These are phyloP conservation scores for Phoma herbarum DNA, from an alignment of 2,329 filamentous ascomycete species.

Conservation along the genomic window DNA sequence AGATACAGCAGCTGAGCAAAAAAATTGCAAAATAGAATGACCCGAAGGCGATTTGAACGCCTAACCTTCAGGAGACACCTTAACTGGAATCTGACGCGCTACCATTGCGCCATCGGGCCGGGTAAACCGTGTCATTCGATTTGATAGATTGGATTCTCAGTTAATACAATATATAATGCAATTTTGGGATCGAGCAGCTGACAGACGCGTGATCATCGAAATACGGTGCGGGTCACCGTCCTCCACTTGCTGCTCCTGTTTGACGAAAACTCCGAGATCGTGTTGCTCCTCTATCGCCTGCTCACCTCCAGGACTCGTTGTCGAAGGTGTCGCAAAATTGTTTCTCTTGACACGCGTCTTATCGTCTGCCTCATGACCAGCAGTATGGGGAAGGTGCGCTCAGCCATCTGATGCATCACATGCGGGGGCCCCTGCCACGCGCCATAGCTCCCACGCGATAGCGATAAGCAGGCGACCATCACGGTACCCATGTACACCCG, in stretches of 20 bases:
- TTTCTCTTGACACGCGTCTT: not conserved
- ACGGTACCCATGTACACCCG: slow-evolving; percentile 8
- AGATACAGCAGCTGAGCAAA: not conserved
- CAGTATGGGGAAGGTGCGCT: slow-evolving; percentile 9
- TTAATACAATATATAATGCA: not conserved
- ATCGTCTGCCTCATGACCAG: slow-evolving; percentile 7
- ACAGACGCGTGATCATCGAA: too few relatives aligned
- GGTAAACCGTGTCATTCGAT: slow-evolving; percentile 24
- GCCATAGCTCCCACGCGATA: slow-evolving; percentile 19
- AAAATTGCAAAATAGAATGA: slow-evolving; percentile 19
- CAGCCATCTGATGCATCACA: slow-evolving; percentile 20
- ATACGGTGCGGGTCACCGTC: too few relatives aligned
- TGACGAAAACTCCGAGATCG: not conserved
- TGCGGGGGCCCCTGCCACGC: slow-evolving; percentile 12
- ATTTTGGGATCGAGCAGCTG: too few relatives aligned
- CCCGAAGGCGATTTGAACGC: slow-evolving; percentile 27
- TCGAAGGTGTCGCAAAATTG: not conserved
- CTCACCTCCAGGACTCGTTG: too few relatives aligned
- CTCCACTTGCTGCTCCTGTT: not conserved
- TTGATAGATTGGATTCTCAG: not conserved
- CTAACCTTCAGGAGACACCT: slow-evolving; percentile 27
- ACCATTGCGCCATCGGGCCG: slow-evolving; percentile 28
- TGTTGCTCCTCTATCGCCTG: too few relatives aligned
- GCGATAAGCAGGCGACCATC: slow-evolving; percentile 21
- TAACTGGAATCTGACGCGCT: slow-evolving; percentile 28